phyloP scores from a whole-genome alignment of 108 stramenopile species.

The Aurantiochytrium sp. region DNA sequence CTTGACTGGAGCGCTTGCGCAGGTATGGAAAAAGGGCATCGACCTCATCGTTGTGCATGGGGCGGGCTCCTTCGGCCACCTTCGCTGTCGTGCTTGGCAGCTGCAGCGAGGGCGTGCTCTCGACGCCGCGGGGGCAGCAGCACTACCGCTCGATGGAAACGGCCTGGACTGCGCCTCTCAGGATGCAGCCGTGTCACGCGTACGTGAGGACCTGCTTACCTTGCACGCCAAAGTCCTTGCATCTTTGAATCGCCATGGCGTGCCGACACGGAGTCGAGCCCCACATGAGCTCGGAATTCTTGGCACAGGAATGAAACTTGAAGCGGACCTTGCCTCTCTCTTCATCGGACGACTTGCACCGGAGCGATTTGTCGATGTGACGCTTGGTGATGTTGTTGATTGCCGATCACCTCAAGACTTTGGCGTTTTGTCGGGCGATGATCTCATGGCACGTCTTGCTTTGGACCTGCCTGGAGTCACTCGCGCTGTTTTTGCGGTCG shows the following conservation, averaged over 20 bases:
- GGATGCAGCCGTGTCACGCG: not conserved
- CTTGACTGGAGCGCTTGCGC: not conserved
- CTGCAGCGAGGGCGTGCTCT: not conserved
- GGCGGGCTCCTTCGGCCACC: slow-evolving; percentile 8
- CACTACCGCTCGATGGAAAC: not conserved
- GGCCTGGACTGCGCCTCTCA: not conserved
- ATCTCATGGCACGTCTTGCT: not conserved
- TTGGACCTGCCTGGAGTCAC: not conserved
- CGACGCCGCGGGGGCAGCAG: not conserved
- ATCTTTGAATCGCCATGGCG: not conserved
- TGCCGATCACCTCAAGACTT: not conserved
- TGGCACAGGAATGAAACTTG: not conserved
- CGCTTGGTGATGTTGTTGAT: not conserved
- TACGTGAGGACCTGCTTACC: not conserved
- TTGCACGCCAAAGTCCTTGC: not conserved
- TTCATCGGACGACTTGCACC: not conserved
- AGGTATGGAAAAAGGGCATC: not conserved
- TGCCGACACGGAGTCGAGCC: not conserved
- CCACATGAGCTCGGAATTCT: not conserved
- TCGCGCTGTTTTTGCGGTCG: slow-evolving; percentile 2
- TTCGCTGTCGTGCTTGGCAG: not conserved
- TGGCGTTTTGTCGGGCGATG: not conserved
- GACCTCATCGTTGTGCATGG: not conserved
- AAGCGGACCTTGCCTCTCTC: not conserved
- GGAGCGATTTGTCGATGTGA: not conserved